Evolutionary conservation across 2,329 filamentous ascomycete genomes (phyloP).

Genomic region (Penicillium sp.): DNA sequence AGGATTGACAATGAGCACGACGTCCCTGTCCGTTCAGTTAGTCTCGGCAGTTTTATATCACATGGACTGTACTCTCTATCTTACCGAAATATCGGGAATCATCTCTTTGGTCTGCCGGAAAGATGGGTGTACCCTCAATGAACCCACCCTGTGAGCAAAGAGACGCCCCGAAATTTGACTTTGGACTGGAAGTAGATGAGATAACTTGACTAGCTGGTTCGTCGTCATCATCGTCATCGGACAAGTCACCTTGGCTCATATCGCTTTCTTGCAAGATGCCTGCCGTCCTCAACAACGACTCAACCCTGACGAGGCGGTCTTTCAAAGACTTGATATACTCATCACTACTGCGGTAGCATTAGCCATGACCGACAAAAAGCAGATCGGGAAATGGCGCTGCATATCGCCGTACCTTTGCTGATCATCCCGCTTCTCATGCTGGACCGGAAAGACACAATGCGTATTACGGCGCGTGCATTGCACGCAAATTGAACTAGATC

Average conservation of each 20-base stretch:
- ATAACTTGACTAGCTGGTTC: conserved; percentile 9
- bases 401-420: conserved; percentile 69
- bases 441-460: conserved; percentile 86
- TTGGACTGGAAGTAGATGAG: conserved; percentile 4
- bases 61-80: not conserved
- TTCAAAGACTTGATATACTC: conserved; percentile 94
- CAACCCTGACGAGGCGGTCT: conserved; percentile 86
- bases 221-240: conserved; percentile 13
- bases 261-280: conserved; percentile 80
- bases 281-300: conserved; percentile 77
- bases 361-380: not conserved
- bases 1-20: conserved; percentile 96
- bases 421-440: conserved; percentile 88
- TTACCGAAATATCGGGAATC: conserved; percentile 78
- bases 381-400: not conserved
- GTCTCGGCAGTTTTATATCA: not conserved
- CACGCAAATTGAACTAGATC: conserved; percentile 67
- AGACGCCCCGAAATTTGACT: conserved; percentile 4
- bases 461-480: conserved; percentile 95
- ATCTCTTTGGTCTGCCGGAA: conserved; percentile 83
- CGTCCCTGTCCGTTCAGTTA: conserved; percentile 59
- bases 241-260: conserved; percentile 46
- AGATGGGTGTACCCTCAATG: conserved; percentile 66
- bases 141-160: conserved; percentile 35
- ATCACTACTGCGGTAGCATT: conserved; percentile 53